These are phyloP conservation scores for Exophiala phaeomuriformis DNA, from an alignment of 2,329 filamentous ascomycete species.

Conservation along the genomic window DNA sequence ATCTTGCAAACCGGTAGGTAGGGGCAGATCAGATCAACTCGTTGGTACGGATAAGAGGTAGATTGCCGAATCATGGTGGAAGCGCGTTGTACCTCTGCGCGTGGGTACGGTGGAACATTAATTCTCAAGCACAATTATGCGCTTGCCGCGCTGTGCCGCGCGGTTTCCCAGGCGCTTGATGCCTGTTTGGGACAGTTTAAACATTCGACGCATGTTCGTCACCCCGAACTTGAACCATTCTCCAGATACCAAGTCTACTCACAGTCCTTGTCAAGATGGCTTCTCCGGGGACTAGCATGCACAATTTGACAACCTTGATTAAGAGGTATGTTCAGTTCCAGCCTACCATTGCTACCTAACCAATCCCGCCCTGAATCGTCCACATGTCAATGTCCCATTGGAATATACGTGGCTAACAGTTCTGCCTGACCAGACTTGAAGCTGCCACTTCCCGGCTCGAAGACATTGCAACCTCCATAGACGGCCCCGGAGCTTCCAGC, in stretches of 20 bases:
- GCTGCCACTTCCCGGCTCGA: slow-evolving; percentile 92
- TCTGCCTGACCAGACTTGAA: slow-evolving; percentile 63
- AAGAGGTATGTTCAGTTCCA: slow-evolving; percentile 65
- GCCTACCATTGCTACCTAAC: not conserved
- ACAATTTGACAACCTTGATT: slow-evolving; percentile 94
- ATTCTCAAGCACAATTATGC: too few species aligned
- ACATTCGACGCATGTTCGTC: not conserved
- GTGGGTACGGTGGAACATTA: too few species aligned
- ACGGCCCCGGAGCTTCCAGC: slow-evolving; percentile 38
- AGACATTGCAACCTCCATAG: slow-evolving; percentile 77
- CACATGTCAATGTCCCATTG: slow-evolving; percentile 7
- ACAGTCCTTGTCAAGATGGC: slow-evolving; percentile 17
- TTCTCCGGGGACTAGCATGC: slow-evolving; percentile 56
- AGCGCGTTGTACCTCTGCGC: too few species aligned
- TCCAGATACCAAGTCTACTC: slow-evolving; percentile 3
- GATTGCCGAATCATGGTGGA: too few species aligned
- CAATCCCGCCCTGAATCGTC: slow-evolving; percentile 24
- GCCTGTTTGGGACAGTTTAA: slow-evolving; percentile 7
- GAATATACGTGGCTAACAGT: slow-evolving; percentile 13
- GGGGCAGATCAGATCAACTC: too few species aligned
- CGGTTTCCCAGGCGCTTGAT: not conserved
- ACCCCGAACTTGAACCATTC: not conserved
- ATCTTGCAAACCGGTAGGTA: too few species aligned
- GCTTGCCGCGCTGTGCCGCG: not conserved
- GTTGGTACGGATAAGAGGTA: too few species aligned